Percentiles rank a stretch among this genome's conserved stretches.
Evolutionary conservation across 2,329 filamentous ascomycete genomes (phyloP).

Genomic region (Paecilomyces sp.): DNA sequence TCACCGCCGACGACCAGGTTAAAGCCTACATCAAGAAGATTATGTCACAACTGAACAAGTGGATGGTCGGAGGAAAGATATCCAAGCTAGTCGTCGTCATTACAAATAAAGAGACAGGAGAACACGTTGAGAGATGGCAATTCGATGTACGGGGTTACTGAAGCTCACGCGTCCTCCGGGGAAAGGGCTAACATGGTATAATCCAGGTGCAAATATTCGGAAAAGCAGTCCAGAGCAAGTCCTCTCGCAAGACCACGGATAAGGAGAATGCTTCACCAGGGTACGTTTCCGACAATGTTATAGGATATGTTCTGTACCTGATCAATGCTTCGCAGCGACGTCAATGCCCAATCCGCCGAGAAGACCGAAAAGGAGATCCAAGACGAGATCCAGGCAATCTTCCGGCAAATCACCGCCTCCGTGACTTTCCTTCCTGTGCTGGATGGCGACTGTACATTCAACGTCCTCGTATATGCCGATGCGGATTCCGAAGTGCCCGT

Average conservation of each 20-base stretch:
- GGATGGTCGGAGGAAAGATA: conserved; percentile 97
- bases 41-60: conserved; percentile 94
- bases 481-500: conserved; percentile 94
- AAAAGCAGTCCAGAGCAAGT: conserved; percentile 43
- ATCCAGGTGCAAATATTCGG: conserved; percentile 51
- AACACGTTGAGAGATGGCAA: conserved; percentile 95
- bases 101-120: conserved; percentile 92
- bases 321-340: neutral
- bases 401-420: conserved; percentile 94
- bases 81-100: conserved; percentile 95
- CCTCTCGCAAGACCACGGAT: conserved; percentile 46
- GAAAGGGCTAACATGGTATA: neutral
- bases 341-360: conserved; percentile 37
- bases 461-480: conserved; percentile 95
- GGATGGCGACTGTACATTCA: conserved; percentile 93
- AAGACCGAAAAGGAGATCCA: conserved; percentile 95
- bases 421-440: conserved; percentile 95
- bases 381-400: conserved; percentile 89
- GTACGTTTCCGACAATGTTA: conserved; percentile 30
- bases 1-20: conserved; percentile 94
- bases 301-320: neutral
- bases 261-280: conserved; percentile 62
- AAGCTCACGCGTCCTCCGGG: neutral
- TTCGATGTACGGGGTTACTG: conserved; percentile 63
- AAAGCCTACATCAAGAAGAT: conserved; percentile 99